Evolutionary conservation across 768 basidiomycete species (phyloP), one percentile per base, ranked within the genome.

Genomic region (Trametes meyenii): DNA sequence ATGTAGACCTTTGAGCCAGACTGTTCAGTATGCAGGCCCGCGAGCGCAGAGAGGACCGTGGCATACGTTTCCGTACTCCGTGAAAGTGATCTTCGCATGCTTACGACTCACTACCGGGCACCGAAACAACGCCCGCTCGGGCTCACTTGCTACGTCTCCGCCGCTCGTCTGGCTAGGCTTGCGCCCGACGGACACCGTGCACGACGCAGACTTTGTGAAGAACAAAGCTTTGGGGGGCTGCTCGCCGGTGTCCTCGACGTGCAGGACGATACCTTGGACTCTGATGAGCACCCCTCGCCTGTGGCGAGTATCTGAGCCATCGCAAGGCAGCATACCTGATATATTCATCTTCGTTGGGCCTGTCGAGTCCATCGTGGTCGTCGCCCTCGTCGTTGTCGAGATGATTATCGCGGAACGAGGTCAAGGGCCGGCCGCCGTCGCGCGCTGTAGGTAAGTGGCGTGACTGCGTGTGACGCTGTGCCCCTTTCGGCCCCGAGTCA

Each of bases 31-130:
- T 66, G 62, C 57, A 50, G 55, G 65, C 42, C 48, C 29, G 29
- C 66, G 58, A 67, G 46, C 60, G 66, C 36, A 60, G 67, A 67
- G 57, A 40, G 26, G 46, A 38, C 40, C 58, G 50, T 43, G 54
- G 50, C 58, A 55, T 81, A 91, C 90, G 77, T 83, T 81, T 48
- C 89, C 88, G 63, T 79, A 82, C 67, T 89, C 86, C 5, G 86
- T 79, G 72, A 92, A 87, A 21, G 82, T 79, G 61, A 93, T 85
- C 79, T 85, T 89, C 58, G 90, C 90, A 76, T 93, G 90, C 69
- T 77, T 83, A 24, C 90, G 82, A 71, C 88, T 90, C 64, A 93
- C 87, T 48, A 92, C 90, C 33, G 89, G 86, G 69, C 90, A 92
- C 50, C 84, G 75, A 65, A 92, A 92, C 72, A 85, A 81, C 16